Evolutionary conservation across 164 flowering plant genomes (phyloP), one percentile per base, ranked within the genome.

Genomic region (Nelumbo lutea): DNA sequence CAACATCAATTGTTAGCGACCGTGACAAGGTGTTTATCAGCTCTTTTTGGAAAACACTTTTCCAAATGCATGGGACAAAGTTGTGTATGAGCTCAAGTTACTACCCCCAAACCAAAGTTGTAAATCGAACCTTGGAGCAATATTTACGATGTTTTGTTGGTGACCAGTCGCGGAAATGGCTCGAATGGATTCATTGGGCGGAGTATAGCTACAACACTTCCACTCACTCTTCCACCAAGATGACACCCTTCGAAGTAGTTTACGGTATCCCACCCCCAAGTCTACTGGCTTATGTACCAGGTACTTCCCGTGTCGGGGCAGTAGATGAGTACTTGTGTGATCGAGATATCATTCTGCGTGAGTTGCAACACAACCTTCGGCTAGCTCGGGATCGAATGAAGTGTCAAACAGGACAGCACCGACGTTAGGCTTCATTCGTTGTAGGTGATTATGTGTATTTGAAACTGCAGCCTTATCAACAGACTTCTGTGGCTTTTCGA

Each of bases 391-490:
- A 60, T 6, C 46, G 44, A 1, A 76, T 64, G 79, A 60, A 68
- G 13, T 47, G 40, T 14, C 65, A 56, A 42, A 38, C 59, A 15
- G 59, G 68, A 15, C 39, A 68, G 40, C 61, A 53, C 7, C 46
- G 47, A 9, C 42, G 45, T 6, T 63, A 73, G 43, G 50, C 1
- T 15, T 45, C 57, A 6, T 73, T 68, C 47, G 13, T 14, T 39
- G 58, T 73, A 1, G 73, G 74, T 0, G 68, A 77, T 42, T 61
- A 10, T 27, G 77, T 77, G 2, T 70, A 51, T 39, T 42, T 73
- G 44, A 65, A 62, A 41, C 48, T 70, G 0, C 72, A 67, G 15
- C 77, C 77, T 5, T 74, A 74, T 59, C 55, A 56, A 7, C 77
- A 73, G 2, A 27, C 47, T 11, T 50, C 51, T 46, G 14, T 64